A percentile compares a stretch with the other conserved stretches of the same genome.
Conservation (phyloP, 345 rosid genomes). For the Diplotaxis tenuifolia region DNA sequence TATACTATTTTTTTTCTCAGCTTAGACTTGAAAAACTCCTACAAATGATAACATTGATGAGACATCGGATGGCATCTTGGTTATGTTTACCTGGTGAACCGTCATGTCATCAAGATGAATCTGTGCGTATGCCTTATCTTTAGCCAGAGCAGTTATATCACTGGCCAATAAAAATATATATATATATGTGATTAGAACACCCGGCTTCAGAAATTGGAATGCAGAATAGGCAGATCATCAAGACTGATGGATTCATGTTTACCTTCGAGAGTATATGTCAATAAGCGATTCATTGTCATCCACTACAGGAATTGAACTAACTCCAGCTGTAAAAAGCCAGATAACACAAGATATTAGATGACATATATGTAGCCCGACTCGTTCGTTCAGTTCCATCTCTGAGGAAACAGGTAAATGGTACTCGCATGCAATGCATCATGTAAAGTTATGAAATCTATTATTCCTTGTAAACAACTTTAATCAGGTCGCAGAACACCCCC, state of each 20-base stretch:
- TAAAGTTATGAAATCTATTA: background rate
- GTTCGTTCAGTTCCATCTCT: background rate
- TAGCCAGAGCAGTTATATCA: conserved; percentile 87
- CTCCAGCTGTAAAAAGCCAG: conserved; percentile 61
- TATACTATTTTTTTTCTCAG: background rate
- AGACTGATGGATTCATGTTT: background rate
- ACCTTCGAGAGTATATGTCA: conserved; percentile 87
- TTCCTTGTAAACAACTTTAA: conserved; percentile 3
- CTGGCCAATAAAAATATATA: conserved; percentile 41
- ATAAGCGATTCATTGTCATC: conserved; percentile 79
- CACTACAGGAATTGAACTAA: conserved; percentile 90
- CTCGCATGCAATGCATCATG: background rate
- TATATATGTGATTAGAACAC: conserved; percentile 29
- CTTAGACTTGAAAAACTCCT: background rate
- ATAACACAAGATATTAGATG: conserved; percentile 14
- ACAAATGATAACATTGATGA: background rate
- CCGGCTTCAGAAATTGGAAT: background rate
- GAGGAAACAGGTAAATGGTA: background rate
- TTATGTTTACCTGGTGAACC: conserved; percentile 73
- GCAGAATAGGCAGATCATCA: conserved; percentile 1
- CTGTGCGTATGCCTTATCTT: conserved; percentile 88
- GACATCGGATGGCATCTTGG: background rate
- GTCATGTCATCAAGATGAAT: conserved; percentile 87
- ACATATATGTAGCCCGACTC: background rate
- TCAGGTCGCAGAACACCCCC: conserved; percentile 3